Percentiles rank a stretch among this genome's conserved stretches.
phyloP scores from a whole-genome alignment of 441 rosid species.

The Cnidoscolus chayamansa region DNA sequence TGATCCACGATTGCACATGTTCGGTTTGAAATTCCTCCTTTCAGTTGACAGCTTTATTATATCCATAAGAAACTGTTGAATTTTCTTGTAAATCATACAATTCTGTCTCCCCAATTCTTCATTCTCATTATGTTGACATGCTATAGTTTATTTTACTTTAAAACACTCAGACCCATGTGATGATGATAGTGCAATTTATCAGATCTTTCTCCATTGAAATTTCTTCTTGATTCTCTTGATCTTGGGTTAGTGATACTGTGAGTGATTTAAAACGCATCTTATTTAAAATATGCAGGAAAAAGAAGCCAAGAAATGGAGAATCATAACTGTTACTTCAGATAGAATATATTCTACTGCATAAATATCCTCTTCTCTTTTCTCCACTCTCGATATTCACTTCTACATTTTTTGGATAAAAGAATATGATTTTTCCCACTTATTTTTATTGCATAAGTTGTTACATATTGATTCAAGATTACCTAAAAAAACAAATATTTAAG shows the following conservation, averaged over 20 bases:
- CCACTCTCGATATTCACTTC: neutral
- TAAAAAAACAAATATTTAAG: neutral
- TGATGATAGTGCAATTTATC: neutral
- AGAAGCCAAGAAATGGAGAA: neutral
- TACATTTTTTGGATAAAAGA: neutral
- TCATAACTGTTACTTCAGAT: neutral
- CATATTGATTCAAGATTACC: neutral
- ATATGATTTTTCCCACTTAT: neutral
- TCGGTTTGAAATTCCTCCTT: neutral
- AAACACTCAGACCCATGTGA: slow-evolving; percentile 3
- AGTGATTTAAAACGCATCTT: neutral
- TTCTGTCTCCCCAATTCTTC: slow-evolving; percentile 6
- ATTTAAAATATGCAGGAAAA: neutral
- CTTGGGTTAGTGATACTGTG: neutral
- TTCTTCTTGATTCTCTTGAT: neutral
- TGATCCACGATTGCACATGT: neutral
- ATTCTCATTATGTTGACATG: neutral
- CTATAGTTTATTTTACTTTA: slow-evolving; percentile 3
- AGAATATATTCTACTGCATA: no score
- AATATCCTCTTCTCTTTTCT: no score
- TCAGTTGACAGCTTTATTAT: neutral
- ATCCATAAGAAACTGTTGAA: neutral
- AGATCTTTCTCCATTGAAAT: neutral
- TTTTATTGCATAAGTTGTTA: neutral
- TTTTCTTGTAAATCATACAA: neutral